Conservation (phyloP, 495 filamentous ascomycete species). For the Letharia lupina region DNA sequence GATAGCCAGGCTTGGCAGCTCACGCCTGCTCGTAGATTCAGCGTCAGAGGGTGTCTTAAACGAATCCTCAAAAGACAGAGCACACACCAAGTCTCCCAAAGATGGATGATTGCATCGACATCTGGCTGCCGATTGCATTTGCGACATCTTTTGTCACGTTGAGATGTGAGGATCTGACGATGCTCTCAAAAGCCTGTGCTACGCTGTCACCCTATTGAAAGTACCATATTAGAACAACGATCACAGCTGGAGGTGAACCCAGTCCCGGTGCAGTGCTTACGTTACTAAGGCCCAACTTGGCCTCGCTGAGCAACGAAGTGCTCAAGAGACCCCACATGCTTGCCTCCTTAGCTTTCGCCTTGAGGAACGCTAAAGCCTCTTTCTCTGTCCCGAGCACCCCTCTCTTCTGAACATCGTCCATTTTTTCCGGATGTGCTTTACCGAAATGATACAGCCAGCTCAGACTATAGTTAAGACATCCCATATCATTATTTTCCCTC, state of each 20-base stretch:
- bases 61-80: neutral
- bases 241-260: neutral
- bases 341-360: slow-evolving; percentile 77
- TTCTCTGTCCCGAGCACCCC: slow-evolving; percentile 70
- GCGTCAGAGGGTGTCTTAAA: slow-evolving; percentile 22
- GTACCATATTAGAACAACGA: slow-evolving; percentile 1
- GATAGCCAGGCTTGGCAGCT: slow-evolving; percentile 56
- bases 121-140: slow-evolving; percentile 62
- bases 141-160: slow-evolving; percentile 67
- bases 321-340: slow-evolving; percentile 84
- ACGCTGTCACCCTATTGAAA: slow-evolving; percentile 65
- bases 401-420: slow-evolving; percentile 58
- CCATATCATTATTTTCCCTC: slow-evolving; percentile 83
- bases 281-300: slow-evolving; percentile 63
- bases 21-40: slow-evolving; percentile 34
- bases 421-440: slow-evolving; percentile 69
- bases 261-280: slow-evolving; percentile 30
- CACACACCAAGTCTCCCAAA: slow-evolving; percentile 69
- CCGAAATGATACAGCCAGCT: slow-evolving; percentile 97
- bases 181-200: slow-evolving; percentile 63
- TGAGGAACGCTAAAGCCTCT: slow-evolving; percentile 76
- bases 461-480: slow-evolving; percentile 87
- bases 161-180: slow-evolving; percentile 73
- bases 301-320: slow-evolving; percentile 77
- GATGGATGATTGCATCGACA: slow-evolving; percentile 59